Evolutionary conservation across 345 rosid species (phyloP).

Genomic region (Hirschfeldia incana): DNA sequence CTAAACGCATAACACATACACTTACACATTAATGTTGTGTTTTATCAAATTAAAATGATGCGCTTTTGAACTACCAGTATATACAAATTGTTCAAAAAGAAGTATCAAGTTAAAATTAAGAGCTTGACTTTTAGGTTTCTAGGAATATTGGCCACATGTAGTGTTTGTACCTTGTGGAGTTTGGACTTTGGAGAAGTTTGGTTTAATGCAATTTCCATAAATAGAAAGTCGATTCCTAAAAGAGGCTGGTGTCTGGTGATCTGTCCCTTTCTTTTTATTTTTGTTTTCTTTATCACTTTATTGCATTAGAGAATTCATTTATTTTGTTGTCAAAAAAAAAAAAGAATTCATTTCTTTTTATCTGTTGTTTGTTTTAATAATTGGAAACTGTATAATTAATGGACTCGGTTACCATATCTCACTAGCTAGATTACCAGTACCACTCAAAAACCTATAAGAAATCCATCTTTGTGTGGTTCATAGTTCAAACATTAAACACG

Average conservation of each 20-base stretch:
- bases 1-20: not conserved
- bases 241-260: not conserved
- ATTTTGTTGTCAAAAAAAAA: no score
- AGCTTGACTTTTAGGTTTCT: constrained; percentile 15
- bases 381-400: not conserved
- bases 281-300: not conserved
- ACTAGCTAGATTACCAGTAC: not conserved
- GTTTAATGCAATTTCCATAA: constrained; percentile 16
- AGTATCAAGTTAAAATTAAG: not conserved
- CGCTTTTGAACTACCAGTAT: not conserved
- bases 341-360: no score
- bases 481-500: not conserved
- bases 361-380: no score
- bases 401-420: not conserved
- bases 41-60: not conserved
- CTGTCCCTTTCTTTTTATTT: not conserved
- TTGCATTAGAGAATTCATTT: not conserved
- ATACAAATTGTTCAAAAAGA: not conserved
- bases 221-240: constrained; percentile 23
- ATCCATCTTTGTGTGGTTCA: not conserved
- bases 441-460: not conserved
- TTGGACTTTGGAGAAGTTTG: constrained; percentile 24
- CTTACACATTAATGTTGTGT: not conserved
- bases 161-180: constrained; percentile 24
- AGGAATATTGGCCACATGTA: constrained; percentile 32